Evolutionary conservation across 2,329 filamentous ascomycete genomes (phyloP).

Genomic region (Incumbomyces delicatus): DNA sequence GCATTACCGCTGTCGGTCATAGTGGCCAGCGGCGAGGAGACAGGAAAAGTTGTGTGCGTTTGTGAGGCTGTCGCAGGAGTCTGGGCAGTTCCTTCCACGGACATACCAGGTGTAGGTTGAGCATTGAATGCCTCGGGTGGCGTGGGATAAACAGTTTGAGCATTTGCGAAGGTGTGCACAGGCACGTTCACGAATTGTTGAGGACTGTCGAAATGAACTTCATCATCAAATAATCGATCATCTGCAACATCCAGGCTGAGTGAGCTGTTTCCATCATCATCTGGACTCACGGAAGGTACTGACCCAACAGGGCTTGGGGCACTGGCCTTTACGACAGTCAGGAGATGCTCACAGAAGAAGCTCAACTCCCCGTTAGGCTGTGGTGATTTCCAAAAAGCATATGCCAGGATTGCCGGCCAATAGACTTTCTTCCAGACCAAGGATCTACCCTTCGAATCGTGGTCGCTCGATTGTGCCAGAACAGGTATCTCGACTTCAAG

Average conservation of each 20-base stretch:
- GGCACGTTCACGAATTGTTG: conserved; percentile 16
- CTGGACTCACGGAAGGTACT: too few relatives aligned
- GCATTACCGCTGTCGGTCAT: conserved; percentile 22
- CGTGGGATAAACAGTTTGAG: conserved; percentile 40
- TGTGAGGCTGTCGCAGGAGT: conserved; percentile 16
- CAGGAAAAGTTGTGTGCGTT: conserved; percentile 26
- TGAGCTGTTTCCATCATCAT: too few relatives aligned
- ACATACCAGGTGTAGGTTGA: conserved; percentile 23
- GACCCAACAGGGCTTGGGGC: too few relatives aligned
- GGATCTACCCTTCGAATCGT: conserved; percentile 6
- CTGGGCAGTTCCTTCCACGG: conserved; percentile 24
- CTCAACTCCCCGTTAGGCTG: neutral
- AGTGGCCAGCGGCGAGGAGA: conserved; percentile 20
- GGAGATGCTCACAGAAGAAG: too few relatives aligned
- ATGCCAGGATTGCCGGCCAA: conserved; percentile 31
- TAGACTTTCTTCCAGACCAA: conserved; percentile 32
- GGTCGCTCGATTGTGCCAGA: neutral
- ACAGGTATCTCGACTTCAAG: conserved; percentile 14
- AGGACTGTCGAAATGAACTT: conserved; percentile 16
- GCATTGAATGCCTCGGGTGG: conserved; percentile 40
- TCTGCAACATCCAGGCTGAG: neutral
- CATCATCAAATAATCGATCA: conserved; percentile 17
- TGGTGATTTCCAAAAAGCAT: neutral
- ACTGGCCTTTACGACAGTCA: too few relatives aligned
- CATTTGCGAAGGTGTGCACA: conserved; percentile 15